Conservation (phyloP, 257 asterid genomes). For the Nicotiana tabacum region DNA sequence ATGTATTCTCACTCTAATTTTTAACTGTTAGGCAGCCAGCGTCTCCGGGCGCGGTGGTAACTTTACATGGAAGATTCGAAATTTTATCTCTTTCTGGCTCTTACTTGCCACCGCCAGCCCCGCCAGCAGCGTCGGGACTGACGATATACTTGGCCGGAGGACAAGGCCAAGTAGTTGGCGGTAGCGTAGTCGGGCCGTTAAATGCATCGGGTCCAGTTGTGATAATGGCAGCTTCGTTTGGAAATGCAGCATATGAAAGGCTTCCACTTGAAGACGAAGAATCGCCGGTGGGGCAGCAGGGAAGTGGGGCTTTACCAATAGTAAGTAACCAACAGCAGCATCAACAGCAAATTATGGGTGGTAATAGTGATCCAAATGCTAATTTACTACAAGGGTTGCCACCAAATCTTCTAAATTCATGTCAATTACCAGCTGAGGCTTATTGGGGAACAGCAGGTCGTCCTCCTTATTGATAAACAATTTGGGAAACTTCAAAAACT, state of each 20-base stretch:
- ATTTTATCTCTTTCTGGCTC: slow-evolving; percentile 84
- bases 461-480: slow-evolving; percentile 47
- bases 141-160: slow-evolving; percentile 84
- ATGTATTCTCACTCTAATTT: neutral
- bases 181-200: slow-evolving; percentile 80
- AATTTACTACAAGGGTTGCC: slow-evolving; percentile 26
- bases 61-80: slow-evolving; percentile 78
- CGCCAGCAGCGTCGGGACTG: slow-evolving; percentile 74
- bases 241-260: slow-evolving; percentile 89
- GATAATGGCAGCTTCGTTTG: slow-evolving; percentile 90
- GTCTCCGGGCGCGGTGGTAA: slow-evolving; percentile 70
- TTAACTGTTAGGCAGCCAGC: slow-evolving; percentile 60
- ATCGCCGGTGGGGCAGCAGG: slow-evolving; percentile 14
- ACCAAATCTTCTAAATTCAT: slow-evolving; percentile 61
- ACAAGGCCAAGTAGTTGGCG: slow-evolving; percentile 94
- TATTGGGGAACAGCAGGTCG: slow-evolving; percentile 65
- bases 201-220: slow-evolving; percentile 85
- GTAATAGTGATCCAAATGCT: slow-evolving; percentile 11
- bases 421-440: slow-evolving; percentile 64
- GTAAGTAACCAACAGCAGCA: neutral
- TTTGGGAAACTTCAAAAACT: neutral
- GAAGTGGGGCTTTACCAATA: neutral
- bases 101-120: slow-evolving; percentile 87
- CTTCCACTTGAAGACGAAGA: slow-evolving; percentile 87
- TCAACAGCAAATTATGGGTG: slow-evolving; percentile 13